Evolutionary conservation across 176 grass and related monocot species (phyloP).

Genomic region (Pontederia paniculata): DNA sequence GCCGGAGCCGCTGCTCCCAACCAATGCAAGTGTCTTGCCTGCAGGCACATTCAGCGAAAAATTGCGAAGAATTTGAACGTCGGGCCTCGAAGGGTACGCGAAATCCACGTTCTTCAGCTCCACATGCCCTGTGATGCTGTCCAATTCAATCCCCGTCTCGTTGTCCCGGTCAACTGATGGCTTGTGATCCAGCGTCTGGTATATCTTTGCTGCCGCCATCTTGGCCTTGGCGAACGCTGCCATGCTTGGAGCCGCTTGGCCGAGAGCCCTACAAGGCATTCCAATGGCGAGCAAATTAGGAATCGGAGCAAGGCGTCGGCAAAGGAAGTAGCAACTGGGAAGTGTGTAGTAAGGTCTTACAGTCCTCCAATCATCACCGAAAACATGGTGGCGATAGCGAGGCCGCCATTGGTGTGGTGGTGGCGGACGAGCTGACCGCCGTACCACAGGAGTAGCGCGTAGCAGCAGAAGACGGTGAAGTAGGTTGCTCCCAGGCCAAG

Average conservation of each 20-base stretch:
- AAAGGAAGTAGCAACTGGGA: neutral
- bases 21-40: slow-evolving; percentile 86
- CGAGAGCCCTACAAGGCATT: slow-evolving; percentile 40
- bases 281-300: neutral
- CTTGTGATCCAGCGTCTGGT: slow-evolving; percentile 65
- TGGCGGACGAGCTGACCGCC: slow-evolving; percentile 70
- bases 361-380: slow-evolving; percentile 78
- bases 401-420: slow-evolving; percentile 71
- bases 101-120: slow-evolving; percentile 69
- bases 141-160: slow-evolving; percentile 31
- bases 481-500: slow-evolving; percentile 81
- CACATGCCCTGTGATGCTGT: slow-evolving; percentile 45
- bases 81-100: slow-evolving; percentile 66
- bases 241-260: slow-evolving; percentile 94
- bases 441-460: slow-evolving; percentile 88
- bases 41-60: slow-evolving; percentile 69
- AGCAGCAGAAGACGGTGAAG: slow-evolving; percentile 88
- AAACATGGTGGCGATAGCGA: slow-evolving; percentile 83
- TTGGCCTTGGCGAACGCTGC: slow-evolving; percentile 85
- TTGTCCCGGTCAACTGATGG: slow-evolving; percentile 32
- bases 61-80: slow-evolving; percentile 44
- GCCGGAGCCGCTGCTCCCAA: slow-evolving; percentile 90
- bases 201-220: slow-evolving; percentile 87
- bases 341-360: slow-evolving; percentile 25
- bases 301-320: neutral